Conservation (phyloP, 208 protist genomes). For the Leishmania lainsoni region DNA sequence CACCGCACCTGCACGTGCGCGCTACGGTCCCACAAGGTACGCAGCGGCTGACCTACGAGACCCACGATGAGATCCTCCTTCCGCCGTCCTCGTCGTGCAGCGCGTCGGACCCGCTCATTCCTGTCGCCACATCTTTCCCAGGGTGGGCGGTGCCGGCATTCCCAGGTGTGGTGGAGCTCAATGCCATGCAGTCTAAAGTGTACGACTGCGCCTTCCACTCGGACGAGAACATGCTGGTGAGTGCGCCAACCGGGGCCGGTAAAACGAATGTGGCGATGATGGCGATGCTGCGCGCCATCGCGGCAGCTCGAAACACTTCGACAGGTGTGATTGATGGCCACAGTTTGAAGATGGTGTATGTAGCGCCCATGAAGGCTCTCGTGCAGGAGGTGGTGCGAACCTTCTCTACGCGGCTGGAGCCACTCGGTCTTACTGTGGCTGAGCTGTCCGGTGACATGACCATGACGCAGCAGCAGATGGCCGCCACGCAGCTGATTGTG, state of each 20-base stretch:
- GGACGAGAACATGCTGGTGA: constrained; percentile 98
- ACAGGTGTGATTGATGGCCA: constrained; percentile 23
- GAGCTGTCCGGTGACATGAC: constrained; percentile 99
- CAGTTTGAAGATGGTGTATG: constrained; percentile 99
- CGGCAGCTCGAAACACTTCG: constrained; percentile 29
- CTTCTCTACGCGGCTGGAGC: constrained; percentile 93
- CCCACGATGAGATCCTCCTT: constrained; percentile 84
- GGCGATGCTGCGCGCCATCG: constrained; percentile 94
- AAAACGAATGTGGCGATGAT: constrained; percentile 99
- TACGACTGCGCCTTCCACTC: constrained; percentile 93
- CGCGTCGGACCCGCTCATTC: constrained; percentile 38
- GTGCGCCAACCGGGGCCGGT: constrained; percentile 98
- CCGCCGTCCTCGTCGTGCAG: constrained; percentile 68
- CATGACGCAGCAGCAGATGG: constrained; percentile 97
- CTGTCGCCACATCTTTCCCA: constrained; percentile 51
- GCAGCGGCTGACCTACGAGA: constrained; percentile 72
- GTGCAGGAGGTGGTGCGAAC: constrained; percentile 99
- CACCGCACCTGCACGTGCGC: constrained; percentile 69
- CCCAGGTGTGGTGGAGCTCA: constrained; percentile 84
- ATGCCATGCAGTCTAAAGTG: constrained; percentile 97
- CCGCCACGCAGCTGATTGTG: constrained; percentile 98
- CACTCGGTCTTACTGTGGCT: constrained; percentile 94
- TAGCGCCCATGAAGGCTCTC: constrained; percentile 99
- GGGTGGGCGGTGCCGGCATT: constrained; percentile 72
- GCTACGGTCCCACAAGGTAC: constrained; percentile 77